Conservation (phyloP, 352 stramenopile genomes). For the Phytopythium chamaehyphon region DNA sequence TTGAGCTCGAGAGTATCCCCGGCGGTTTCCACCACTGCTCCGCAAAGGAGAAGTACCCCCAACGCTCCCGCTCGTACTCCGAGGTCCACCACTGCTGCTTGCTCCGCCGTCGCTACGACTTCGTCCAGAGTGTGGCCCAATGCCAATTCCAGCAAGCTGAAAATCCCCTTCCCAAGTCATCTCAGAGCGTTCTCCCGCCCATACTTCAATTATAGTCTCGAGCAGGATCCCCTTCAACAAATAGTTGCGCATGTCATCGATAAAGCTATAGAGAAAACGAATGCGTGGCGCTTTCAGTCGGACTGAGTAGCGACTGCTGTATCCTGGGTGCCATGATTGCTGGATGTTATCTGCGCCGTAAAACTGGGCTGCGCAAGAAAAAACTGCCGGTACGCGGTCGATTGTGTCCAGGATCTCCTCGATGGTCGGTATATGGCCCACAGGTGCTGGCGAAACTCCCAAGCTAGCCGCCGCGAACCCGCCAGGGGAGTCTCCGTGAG, state of each 20-base stretch:
- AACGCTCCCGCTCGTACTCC: background rate
- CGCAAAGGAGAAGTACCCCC: slow-evolving; percentile 1
- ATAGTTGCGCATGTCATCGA: slow-evolving; percentile 75
- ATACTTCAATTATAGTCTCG: slow-evolving; percentile 48
- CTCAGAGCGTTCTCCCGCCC: slow-evolving; percentile 58
- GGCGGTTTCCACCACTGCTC: background rate
- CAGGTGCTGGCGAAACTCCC: background rate
- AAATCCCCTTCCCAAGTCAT: slow-evolving; percentile 78
- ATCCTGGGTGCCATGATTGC: slow-evolving; percentile 78
- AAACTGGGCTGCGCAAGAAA: slow-evolving; percentile 70
- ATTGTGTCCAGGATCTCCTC: slow-evolving; percentile 53
- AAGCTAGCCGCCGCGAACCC: slow-evolving; percentile 13
- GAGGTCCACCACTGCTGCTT: slow-evolving; percentile 1
- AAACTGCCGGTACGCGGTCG: slow-evolving; percentile 58
- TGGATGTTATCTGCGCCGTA: slow-evolving; percentile 78
- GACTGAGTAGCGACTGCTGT: slow-evolving; percentile 66
- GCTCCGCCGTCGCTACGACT: slow-evolving; percentile 3
- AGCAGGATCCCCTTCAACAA: slow-evolving; percentile 64
- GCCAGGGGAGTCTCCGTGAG: slow-evolving; percentile 25
- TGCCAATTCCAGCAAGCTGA: slow-evolving; percentile 35
- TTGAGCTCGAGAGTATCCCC: background rate
- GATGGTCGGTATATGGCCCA: slow-evolving; percentile 53
- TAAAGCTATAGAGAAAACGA: slow-evolving; percentile 78
- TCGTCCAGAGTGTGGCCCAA: slow-evolving; percentile 4
- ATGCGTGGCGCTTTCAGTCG: slow-evolving; percentile 75